phyloP scores from a whole-genome alignment of 1,284 basidiomycete genomes.

The Chondrostereum purpureum region DNA sequence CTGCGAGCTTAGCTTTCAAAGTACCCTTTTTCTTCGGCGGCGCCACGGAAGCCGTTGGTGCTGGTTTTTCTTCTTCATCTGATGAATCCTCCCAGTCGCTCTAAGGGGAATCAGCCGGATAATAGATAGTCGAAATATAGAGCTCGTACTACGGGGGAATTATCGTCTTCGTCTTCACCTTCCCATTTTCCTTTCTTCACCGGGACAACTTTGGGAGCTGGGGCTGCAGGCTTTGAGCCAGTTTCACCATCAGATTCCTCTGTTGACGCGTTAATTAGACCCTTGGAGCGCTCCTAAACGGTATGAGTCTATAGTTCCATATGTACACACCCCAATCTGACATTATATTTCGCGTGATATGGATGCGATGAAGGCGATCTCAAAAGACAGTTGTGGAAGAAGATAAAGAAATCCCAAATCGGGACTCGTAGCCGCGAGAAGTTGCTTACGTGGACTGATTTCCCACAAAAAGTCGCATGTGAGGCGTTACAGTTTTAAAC shows the following conservation, averaged over 20 bases:
- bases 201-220: conserved; percentile 35
- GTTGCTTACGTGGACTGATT: too few species aligned
- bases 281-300: neutral
- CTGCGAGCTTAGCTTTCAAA: conserved; percentile 82
- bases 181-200: conserved; percentile 67
- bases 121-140: conserved; percentile 5
- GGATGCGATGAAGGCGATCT: too few species aligned
- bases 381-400: too few species aligned
- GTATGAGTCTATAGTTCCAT: neutral
- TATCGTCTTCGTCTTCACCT: conserved; percentile 83
- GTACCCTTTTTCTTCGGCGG: conserved; percentile 87
- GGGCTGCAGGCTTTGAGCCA: conserved; percentile 28
- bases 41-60: conserved; percentile 40
- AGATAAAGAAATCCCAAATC: too few species aligned
- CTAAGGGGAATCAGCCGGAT: conserved; percentile 30
- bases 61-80: conserved; percentile 67
- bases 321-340: neutral
- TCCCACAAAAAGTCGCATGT: too few species aligned
- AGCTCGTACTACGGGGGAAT: conserved; percentile 45
- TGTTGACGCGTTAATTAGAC: conserved; percentile 14
- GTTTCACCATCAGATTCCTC: conserved; percentile 42
- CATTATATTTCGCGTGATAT: neutral
- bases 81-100: conserved; percentile 93
- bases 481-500: too few species aligned
- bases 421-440: too few species aligned